Conservation (phyloP, 305 asterid species). For the Fraxinus velutina region DNA sequence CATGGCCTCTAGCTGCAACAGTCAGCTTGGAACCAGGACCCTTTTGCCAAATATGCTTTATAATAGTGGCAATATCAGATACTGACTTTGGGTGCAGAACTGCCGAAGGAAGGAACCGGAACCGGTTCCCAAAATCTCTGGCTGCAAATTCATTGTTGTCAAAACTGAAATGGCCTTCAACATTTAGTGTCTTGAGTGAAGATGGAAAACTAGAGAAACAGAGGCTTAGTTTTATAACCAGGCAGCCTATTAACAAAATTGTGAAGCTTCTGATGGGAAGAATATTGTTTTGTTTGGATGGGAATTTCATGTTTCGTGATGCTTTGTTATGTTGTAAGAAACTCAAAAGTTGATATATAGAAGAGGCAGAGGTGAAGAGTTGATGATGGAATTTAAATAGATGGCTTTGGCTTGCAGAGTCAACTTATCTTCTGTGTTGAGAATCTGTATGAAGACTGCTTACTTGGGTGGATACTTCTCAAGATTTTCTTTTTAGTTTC, state of each 20-base stretch:
- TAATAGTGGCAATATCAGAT: constrained; percentile 58
- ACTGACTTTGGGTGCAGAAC: constrained; percentile 73
- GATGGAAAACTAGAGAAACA: constrained; percentile 39
- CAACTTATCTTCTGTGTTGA: constrained; percentile 54
- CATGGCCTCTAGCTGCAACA: constrained; percentile 77
- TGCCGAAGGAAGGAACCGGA: constrained; percentile 61
- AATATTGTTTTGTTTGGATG: constrained; percentile 33
- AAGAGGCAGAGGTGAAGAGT: constrained; percentile 27
- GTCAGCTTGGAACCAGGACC: constrained; percentile 61
- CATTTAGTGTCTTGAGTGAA: constrained; percentile 31
- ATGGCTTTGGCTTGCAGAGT: constrained; percentile 43
- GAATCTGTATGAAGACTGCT: constrained; percentile 67
- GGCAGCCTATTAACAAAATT: constrained; percentile 43
- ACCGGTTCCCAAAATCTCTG: constrained; percentile 67
- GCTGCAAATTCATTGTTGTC: constrained; percentile 67
- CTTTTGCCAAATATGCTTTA: constrained; percentile 65
- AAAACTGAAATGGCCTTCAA: constrained; percentile 62
- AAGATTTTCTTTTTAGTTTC: constrained; percentile 26
- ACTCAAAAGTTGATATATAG: constrained; percentile 24
- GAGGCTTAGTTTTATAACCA: constrained; percentile 42
- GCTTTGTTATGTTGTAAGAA: constrained; percentile 21
- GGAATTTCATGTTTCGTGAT: constrained; percentile 28
- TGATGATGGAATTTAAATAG: constrained; percentile 55
- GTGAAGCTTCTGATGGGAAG: constrained; percentile 33
- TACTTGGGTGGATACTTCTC: constrained; percentile 40